Evolutionary conservation across 257 asterid genomes (phyloP).

Genomic region (Solanum pinnatisectum): DNA sequence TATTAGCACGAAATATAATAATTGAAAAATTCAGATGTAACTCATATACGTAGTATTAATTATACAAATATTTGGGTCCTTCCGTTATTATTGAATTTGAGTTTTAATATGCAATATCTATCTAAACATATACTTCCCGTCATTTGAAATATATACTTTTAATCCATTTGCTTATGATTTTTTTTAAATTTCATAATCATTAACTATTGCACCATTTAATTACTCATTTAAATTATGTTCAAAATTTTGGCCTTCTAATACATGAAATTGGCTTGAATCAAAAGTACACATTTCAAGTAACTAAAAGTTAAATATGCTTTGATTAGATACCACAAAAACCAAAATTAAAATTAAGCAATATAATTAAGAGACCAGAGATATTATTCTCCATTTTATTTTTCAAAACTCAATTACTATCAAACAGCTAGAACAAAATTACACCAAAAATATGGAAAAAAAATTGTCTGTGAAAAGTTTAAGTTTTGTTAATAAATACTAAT

Average conservation of each 20-base stretch:
- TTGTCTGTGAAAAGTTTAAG: not conserved
- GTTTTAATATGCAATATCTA: accelerated
- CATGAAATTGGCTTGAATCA: too few species aligned
- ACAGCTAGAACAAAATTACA: not conserved
- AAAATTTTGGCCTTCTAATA: too few species aligned
- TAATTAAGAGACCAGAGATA: not conserved
- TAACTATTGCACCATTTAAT: not conserved
- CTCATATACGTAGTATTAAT: not conserved
- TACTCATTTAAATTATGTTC: too few species aligned
- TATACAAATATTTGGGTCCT: not conserved
- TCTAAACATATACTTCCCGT: not conserved
- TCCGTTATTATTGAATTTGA: not conserved
- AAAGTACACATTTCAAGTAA: not conserved
- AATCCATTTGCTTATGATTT: too few species aligned
- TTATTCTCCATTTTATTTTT: too few species aligned
- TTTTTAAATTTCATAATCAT: not conserved
- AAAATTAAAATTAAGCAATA: too few species aligned
- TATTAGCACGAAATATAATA: not conserved
- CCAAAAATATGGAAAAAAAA: not conserved
- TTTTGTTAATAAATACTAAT: not conserved
- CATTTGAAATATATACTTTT: not conserved
- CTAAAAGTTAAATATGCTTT: too few species aligned
- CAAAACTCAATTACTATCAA: not conserved
- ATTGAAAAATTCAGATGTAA: not conserved
- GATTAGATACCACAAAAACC: not conserved